A percentile compares a stretch with the other conserved stretches of the same genome.
Conservation (phyloP, 176 grass and related monocot species). For the Aegilops bicornis region DNA sequence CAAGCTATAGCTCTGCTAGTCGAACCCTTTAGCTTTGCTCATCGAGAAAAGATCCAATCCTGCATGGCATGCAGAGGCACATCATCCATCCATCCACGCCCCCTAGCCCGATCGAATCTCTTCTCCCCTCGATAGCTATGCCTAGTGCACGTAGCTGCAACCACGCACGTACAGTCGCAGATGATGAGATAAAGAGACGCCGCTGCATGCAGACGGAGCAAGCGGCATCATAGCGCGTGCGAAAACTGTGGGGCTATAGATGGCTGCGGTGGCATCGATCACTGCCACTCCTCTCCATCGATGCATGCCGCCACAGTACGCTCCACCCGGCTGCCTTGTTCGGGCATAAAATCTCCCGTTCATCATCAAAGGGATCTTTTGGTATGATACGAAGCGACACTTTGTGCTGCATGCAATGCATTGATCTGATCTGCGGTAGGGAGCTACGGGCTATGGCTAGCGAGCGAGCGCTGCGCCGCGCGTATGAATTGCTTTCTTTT, state of each 20-base stretch:
- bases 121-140: background rate
- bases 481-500: background rate
- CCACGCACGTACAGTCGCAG: background rate
- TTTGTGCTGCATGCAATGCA: background rate
- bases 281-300: constrained; percentile 13
- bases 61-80: constrained; percentile 4
- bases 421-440: background rate
- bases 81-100: background rate
- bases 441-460: background rate
- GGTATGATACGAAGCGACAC: constrained; percentile 37
- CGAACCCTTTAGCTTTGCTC: constrained; percentile 6
- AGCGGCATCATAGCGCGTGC: constrained; percentile 57
- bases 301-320: constrained; percentile 22
- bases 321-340: constrained; percentile 29
- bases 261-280: constrained; percentile 26
- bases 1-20: constrained; percentile 4
- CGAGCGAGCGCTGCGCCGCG: background rate
- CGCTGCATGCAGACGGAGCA: background rate
- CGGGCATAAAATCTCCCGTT: constrained; percentile 36
- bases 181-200: background rate
- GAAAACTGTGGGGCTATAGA: constrained; percentile 27
- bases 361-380: constrained; percentile 47
- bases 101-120: background rate
- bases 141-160: constrained; percentile 7
- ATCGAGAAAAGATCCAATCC: constrained; percentile 11